phyloP scores from a whole-genome alignment of 768 basidiomycete genomes.

The Lactarius sp. region DNA sequence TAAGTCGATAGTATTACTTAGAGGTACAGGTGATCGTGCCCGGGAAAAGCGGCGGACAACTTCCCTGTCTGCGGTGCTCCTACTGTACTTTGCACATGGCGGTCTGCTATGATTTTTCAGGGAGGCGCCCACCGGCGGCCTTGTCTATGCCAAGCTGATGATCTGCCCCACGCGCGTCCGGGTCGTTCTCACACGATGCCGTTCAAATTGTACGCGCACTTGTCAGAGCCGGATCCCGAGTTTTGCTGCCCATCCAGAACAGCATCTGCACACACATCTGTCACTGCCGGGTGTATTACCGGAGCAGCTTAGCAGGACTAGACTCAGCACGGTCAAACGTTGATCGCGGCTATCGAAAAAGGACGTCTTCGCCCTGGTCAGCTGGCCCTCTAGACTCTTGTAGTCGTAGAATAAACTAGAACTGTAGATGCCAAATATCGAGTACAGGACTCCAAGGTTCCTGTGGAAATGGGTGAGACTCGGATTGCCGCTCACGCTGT shows the following conservation, averaged over 20 bases:
- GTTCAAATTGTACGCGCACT: background rate
- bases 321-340: background rate
- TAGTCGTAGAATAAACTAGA: background rate
- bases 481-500: background rate
- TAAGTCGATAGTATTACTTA: too few species aligned
- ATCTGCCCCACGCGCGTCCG: background rate
- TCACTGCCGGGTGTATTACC: background rate
- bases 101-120: background rate
- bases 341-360: background rate
- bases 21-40: too few species aligned
- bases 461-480: slow-evolving; percentile 5
- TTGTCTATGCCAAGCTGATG: background rate
- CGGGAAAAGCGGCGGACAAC: too few species aligned
- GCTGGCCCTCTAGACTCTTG: background rate
- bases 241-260: background rate
- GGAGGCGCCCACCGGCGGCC: background rate
- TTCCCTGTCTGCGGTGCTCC: too few species aligned
- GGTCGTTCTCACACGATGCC: too few species aligned
- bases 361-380: background rate
- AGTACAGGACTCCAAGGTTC: slow-evolving; percentile 9
- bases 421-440: slow-evolving; percentile 7
- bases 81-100: background rate
- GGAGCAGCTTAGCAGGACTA: background rate
- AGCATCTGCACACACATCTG: background rate
- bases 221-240: slow-evolving; percentile 9